phyloP scores from a whole-genome alignment of 2,329 filamentous ascomycete genomes.

The Furcasterigmium sp. region DNA sequence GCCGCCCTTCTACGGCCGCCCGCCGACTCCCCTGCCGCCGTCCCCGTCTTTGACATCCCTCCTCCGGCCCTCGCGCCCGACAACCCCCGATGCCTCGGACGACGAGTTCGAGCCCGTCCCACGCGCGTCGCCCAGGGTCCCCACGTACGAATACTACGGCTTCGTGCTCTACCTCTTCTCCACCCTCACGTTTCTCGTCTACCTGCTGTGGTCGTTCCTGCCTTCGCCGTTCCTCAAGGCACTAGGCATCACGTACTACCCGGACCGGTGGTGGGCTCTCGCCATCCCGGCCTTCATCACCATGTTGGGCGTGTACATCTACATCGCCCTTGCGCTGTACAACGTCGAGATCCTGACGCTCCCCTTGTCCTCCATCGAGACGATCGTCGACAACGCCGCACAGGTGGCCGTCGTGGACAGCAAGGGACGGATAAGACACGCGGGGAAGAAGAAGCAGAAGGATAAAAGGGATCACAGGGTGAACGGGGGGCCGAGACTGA shows the following conservation, averaged over 20 bases:
- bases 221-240: constrained; percentile 88
- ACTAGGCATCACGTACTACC: constrained; percentile 93
- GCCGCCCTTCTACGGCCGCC: constrained; percentile 94
- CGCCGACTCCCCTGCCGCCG: constrained; percentile 89
- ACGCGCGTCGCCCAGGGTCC: constrained; percentile 83
- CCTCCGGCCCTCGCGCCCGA: constrained; percentile 83
- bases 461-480: constrained; percentile 28
- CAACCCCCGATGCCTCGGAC: constrained; percentile 87
- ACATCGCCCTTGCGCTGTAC: constrained; percentile 84
- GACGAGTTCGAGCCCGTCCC: constrained; percentile 76
- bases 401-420: constrained; percentile 78
- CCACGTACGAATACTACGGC: constrained; percentile 99
- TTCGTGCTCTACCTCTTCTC: constrained; percentile 94
- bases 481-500: constrained; percentile 33
- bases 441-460: constrained; percentile 22
- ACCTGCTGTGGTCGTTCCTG: constrained; percentile 79
- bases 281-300: constrained; percentile 89
- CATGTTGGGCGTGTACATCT: constrained; percentile 85
- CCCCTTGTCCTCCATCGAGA: constrained; percentile 74
- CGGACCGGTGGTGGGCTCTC: constrained; percentile 95
- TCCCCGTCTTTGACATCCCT: constrained; percentile 91
- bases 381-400: constrained; percentile 84
- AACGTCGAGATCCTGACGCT: constrained; percentile 87
- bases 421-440: constrained; percentile 48
- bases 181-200: constrained; percentile 71